A percentile compares a stretch with the other conserved stretches of the same genome.
Conservation (phyloP, 805 yeast genomes). For the Kockiozyma suomiensis region DNA sequence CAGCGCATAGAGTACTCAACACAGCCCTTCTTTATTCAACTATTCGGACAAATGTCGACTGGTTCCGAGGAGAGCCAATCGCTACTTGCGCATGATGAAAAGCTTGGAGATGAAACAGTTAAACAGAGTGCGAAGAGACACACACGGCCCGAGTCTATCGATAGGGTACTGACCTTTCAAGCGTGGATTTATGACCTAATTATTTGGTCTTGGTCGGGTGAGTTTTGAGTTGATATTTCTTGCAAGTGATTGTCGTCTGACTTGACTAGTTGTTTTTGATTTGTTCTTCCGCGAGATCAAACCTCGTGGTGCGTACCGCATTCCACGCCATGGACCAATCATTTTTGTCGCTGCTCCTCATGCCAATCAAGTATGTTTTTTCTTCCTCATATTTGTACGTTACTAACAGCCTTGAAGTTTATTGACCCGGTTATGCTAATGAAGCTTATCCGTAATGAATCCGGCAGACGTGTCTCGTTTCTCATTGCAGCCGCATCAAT, state of each 20-base stretch:
- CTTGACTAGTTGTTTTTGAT: slow-evolving; percentile 45
- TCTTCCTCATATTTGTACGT: too few relatives aligned
- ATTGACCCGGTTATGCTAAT: slow-evolving; percentile 81
- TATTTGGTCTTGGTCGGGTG: slow-evolving; percentile 42
- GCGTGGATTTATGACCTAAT: slow-evolving; percentile 44
- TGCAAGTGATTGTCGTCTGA: slow-evolving; percentile 46
- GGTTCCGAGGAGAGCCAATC: not conserved
- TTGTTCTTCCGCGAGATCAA: slow-evolving; percentile 87
- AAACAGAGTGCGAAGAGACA: not conserved
- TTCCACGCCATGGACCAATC: slow-evolving; percentile 75
- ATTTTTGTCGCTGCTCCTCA: slow-evolving; percentile 97
- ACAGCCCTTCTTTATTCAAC: not conserved
- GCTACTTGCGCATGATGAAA: not conserved
- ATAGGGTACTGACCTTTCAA: slow-evolving; percentile 28
- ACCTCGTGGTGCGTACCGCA: slow-evolving; percentile 80
- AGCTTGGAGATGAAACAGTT: not conserved
- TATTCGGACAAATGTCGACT: not conserved
- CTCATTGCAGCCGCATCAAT: slow-evolving; percentile 83
- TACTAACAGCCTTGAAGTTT: slow-evolving; percentile 55
- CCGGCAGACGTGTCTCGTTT: slow-evolving; percentile 72
- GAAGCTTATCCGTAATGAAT: slow-evolving; percentile 72
- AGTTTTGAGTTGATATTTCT: slow-evolving; percentile 25
- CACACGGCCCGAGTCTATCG: slow-evolving; percentile 16
- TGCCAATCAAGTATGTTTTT: slow-evolving; percentile 71
- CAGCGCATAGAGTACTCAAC: too few relatives aligned